Conservation (phyloP, 148 eudicot species). For the Polygonum maritimum region DNA sequence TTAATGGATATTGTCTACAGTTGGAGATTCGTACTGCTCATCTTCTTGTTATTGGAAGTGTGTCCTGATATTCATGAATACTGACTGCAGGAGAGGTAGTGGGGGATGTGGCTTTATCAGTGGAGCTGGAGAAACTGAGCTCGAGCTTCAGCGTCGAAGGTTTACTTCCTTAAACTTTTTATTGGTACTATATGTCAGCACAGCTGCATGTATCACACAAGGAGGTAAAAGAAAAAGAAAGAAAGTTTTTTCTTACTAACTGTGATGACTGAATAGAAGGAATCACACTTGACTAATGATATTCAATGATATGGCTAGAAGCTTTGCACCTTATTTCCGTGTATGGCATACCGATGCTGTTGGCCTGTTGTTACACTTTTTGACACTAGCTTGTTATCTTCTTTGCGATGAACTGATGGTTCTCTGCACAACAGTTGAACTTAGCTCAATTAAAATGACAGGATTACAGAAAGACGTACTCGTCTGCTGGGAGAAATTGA, state of each 20-base stretch:
- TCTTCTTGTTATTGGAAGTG: conserved; percentile 1
- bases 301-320: background rate
- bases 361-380: background rate
- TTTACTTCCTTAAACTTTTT: conserved; percentile 19
- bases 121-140: conserved; percentile 99
- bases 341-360: background rate
- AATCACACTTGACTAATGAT: background rate
- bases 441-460: conserved; percentile 19
- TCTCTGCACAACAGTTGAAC: background rate
- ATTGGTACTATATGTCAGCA: background rate
- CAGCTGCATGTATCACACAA: background rate
- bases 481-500: conserved; percentile 68
- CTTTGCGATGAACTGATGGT: background rate
- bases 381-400: background rate
- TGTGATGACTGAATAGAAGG: background rate
- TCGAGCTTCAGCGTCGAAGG: conserved; percentile 97
- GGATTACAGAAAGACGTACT: conserved; percentile 68
- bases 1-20: background rate
- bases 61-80: conserved; percentile 11
- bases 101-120: conserved; percentile 90
- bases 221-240: background rate
- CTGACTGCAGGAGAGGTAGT: conserved; percentile 83
- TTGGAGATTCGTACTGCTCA: background rate
- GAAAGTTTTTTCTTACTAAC: background rate
- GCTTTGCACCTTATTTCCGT: background rate